These are phyloP conservation scores for Trypanosoma avium DNA, from an alignment of 208 protist species.

Conservation along the genomic window DNA sequence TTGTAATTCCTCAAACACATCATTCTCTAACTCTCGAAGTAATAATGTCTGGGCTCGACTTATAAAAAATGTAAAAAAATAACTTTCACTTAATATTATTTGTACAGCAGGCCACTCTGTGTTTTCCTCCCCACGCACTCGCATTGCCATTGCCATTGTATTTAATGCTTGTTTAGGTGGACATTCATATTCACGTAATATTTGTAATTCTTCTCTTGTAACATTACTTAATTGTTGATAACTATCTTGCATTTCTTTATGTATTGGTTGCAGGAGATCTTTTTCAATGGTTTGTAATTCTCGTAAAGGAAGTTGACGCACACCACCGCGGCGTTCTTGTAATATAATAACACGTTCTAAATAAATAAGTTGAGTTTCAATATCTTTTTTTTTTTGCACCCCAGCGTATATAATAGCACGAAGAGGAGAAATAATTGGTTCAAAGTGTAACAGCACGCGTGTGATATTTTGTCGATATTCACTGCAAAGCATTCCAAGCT, in stretches of 20 bases:
- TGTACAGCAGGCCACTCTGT: conserved; percentile 46
- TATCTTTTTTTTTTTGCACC: conserved; percentile 31
- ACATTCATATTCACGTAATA: conserved; percentile 58
- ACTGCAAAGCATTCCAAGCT: conserved; percentile 62
- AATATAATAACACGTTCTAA: conserved; percentile 60
- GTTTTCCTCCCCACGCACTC: conserved; percentile 53
- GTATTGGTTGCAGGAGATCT: conserved; percentile 35
- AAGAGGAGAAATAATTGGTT: conserved; percentile 54
- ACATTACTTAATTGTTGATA: conserved; percentile 58
- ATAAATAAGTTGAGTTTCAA: conserved; percentile 59
- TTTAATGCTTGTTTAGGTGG: conserved; percentile 60
- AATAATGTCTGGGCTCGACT: conserved; percentile 58
- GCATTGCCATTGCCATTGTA: conserved; percentile 69
- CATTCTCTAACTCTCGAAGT: conserved; percentile 37
- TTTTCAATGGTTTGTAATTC: conserved; percentile 48
- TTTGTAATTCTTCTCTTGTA: conserved; percentile 41
- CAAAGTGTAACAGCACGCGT: conserved; percentile 51
- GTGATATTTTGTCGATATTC: conserved; percentile 72
- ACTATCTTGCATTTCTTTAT: conserved; percentile 36
- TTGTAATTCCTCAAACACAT: conserved; percentile 50
- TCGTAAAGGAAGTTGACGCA: conserved; percentile 27
- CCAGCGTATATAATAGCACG: conserved; percentile 41
- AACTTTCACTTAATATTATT: conserved; percentile 71
- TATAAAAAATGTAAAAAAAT: conserved; percentile 75
- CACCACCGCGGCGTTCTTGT: conserved; percentile 46